Evolutionary conservation across 106 monocot species (phyloP), one percentile per base, ranked within the genome.

Genomic region (Hemerocallis citrina): DNA sequence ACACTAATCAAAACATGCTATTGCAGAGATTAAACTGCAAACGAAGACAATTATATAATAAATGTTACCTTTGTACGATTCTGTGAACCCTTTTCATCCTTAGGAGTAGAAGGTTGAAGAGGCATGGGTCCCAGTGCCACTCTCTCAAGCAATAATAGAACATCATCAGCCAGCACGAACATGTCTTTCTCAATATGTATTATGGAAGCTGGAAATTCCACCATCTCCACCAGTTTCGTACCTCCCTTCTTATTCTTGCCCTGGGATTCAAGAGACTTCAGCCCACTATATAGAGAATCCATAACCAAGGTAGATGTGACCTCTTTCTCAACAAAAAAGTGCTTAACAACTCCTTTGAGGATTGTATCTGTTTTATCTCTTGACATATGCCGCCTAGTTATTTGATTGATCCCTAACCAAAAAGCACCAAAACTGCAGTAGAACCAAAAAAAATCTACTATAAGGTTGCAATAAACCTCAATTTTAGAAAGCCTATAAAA

Each of bases 241-340:
- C 8, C 63, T 40, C 77, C 83, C 62, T 74, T 81, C 41, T 66
- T 79, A 63, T 66, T 79, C 67, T 81, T 80, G 73, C 75, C 88
- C 68, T 88, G 91, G 50, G 36, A 71, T 60, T 92, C 91, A 52
- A 98, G 79, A 64, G 84, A 79, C 61, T 71, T 91, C 24, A 98
- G 42, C 35, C 96, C 96, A 73, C 96, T 88, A 29, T 98, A 85
- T 0, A 98, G 81, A 17, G 84, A 91, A 77, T 98, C 96, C 87
- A 98, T 98, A 32, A 98, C 88, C 68, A 98, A 72, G 29, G 96
- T 98, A 29, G 96, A 98, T 44, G 96, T 98, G 15, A 92, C 96
- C 64, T 98, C 96, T 73, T 98, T 91, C 70, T 98, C 96, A 21
- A 87, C 69, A 58, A 98, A 98, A 57, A 98, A 92, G 28, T 88